phyloP scores from a whole-genome alignment of 2,329 filamentous ascomycete genomes.

The Mycosphaerella sp. region DNA sequence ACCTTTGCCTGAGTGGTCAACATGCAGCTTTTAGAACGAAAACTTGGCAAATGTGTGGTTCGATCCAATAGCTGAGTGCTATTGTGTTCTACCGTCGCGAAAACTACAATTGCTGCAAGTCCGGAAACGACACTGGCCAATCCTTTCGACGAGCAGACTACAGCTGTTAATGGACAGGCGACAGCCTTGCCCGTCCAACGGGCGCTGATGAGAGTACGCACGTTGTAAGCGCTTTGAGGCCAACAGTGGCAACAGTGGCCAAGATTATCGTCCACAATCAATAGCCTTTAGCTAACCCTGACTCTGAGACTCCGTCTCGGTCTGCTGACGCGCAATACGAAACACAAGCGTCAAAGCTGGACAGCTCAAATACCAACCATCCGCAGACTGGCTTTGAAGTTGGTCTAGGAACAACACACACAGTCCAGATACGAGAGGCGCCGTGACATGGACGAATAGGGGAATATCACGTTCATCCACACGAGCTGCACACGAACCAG shows the following conservation, averaged over 20 bases:
- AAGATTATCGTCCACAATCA: conserved; percentile 5
- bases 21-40: conserved; percentile 17
- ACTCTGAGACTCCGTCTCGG: conserved; percentile 3
- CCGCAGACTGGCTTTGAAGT: not conserved
- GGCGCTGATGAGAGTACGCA: not conserved
- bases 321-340: conserved; percentile 4
- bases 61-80: conserved; percentile 17
- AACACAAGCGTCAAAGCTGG: not conserved
- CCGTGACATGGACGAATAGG: not conserved
- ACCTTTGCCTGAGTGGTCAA: conserved; percentile 16
- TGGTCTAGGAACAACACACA: not conserved
- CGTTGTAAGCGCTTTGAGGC: conserved; percentile 1
- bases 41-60: conserved; percentile 21
- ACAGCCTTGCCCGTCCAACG: not conserved
- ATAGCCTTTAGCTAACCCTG: not conserved
- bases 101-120: conserved; percentile 7
- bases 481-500: not conserved
- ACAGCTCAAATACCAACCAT: conserved; percentile 8
- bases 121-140: conserved; percentile 1
- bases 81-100: conserved; percentile 2
- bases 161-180: not conserved
- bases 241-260: not conserved
- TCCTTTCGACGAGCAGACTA: not conserved
- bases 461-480: not conserved
- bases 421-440: conserved; percentile 1